Conservation (phyloP, 108 stramenopile genomes). For the Epithemia pelagica region DNA sequence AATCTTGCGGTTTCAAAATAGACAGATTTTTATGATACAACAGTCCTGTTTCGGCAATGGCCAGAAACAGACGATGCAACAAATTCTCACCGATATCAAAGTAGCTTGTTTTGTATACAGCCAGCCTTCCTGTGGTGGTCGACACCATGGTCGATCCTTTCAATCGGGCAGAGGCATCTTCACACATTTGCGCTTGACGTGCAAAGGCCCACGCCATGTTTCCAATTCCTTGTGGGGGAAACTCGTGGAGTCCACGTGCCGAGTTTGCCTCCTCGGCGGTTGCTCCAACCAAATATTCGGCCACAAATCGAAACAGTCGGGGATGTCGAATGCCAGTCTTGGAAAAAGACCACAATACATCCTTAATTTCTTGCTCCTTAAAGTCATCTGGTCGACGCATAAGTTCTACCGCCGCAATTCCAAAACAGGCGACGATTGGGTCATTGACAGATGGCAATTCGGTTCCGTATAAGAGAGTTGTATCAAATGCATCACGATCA, state of each 20-base stretch:
- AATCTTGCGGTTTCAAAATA: slow-evolving; percentile 59
- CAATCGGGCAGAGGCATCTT: slow-evolving; percentile 36
- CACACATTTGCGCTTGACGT: slow-evolving; percentile 68
- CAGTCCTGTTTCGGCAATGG: slow-evolving; percentile 47
- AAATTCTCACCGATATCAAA: slow-evolving; percentile 68
- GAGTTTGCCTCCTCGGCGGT: slow-evolving; percentile 7
- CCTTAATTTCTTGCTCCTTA: slow-evolving; percentile 78
- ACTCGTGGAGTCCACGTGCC: slow-evolving; percentile 48
- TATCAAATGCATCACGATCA: slow-evolving; percentile 58
- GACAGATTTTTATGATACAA: slow-evolving; percentile 27
- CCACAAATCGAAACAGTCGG: slow-evolving; percentile 50
- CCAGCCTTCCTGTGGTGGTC: slow-evolving; percentile 47
- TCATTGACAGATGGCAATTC: slow-evolving; percentile 32
- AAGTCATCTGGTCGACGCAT: slow-evolving; percentile 69
- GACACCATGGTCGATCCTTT: slow-evolving; percentile 27
- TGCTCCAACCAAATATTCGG: slow-evolving; percentile 52
- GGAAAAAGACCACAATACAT: slow-evolving; percentile 71
- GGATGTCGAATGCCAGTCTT: slow-evolving; percentile 71
- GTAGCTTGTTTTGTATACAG: slow-evolving; percentile 59
- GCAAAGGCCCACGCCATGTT: slow-evolving; percentile 61
- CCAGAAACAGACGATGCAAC: slow-evolving; percentile 44
- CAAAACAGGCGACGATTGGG: slow-evolving; percentile 51
- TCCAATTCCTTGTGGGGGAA: slow-evolving; percentile 66
- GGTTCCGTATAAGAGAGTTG: slow-evolving; percentile 40
- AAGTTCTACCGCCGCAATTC: slow-evolving; percentile 50